These are phyloP conservation scores for Vitis rotundifolia DNA, from an alignment of 164 flowering plant species.

Conservation along the genomic window DNA sequence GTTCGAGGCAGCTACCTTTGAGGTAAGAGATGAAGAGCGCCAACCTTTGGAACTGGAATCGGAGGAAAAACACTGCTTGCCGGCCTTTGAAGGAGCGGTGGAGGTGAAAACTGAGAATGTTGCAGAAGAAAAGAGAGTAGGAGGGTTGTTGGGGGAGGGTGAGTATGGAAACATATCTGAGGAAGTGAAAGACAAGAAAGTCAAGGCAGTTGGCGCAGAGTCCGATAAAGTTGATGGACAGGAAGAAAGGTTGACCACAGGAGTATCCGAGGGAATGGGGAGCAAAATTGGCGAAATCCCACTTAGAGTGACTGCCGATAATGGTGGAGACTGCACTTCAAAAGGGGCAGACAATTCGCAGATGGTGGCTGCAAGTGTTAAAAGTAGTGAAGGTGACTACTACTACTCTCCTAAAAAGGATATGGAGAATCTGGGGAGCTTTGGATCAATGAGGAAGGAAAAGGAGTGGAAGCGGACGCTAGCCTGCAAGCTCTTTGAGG, in stretches of 20 bases:
- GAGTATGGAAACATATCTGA: constrained; percentile 13
- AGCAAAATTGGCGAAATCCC: constrained; percentile 3
- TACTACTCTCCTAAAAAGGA: neutral
- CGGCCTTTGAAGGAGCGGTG: neutral
- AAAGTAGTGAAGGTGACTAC: neutral
- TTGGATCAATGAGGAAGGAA: constrained; percentile 73
- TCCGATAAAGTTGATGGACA: constrained; percentile 28
- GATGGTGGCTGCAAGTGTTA: neutral
- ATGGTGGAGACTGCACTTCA: constrained; percentile 1
- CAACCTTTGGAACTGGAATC: constrained; percentile 2
- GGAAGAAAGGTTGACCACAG: constrained; percentile 4
- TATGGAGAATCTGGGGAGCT: constrained; percentile 30
- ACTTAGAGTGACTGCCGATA: neutral
- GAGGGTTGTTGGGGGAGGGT: neutral
- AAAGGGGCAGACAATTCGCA: constrained; percentile 3
- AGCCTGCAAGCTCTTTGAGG: constrained; percentile 92
- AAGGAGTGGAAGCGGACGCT: constrained; percentile 90
- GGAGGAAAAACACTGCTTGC: constrained; percentile 2
- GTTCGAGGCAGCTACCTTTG: constrained; percentile 27
- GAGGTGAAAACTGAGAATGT: neutral
- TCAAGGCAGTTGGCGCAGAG: constrained; percentile 14
- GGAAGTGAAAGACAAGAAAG: constrained; percentile 29
- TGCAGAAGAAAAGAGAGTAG: constrained; percentile 13
- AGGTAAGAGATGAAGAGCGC: constrained; percentile 10
- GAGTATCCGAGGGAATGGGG: constrained; percentile 30